Evolutionary conservation across 441 rosid species (phyloP).

Genomic region (Rhodomyrtus psidioides): DNA sequence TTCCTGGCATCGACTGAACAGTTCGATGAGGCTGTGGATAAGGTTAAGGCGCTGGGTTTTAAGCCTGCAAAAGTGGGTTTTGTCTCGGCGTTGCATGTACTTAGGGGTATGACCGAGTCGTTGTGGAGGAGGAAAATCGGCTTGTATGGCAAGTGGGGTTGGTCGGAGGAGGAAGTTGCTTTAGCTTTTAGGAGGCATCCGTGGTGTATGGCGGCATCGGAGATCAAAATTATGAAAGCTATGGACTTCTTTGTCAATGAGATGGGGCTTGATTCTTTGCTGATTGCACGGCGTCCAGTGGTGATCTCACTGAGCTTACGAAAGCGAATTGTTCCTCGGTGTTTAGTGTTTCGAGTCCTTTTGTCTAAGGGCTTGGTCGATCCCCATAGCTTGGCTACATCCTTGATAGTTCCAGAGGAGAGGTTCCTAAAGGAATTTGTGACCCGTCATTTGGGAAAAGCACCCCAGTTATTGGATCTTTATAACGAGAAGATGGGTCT

Average conservation of each 20-base stretch:
- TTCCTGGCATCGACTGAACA: slow-evolving; percentile 21
- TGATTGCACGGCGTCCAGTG: slow-evolving; percentile 28
- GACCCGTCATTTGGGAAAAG: slow-evolving; percentile 22
- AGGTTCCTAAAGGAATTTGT: slow-evolving; percentile 38
- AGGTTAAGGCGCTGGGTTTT: slow-evolving; percentile 45
- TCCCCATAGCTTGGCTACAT: slow-evolving; percentile 25
- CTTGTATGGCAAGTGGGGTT: slow-evolving; percentile 59
- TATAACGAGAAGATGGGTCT: slow-evolving; percentile 18
- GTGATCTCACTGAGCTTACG: slow-evolving; percentile 39
- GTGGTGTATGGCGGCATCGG: slow-evolving; percentile 41
- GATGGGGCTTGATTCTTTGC: slow-evolving; percentile 1
- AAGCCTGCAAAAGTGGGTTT: slow-evolving; percentile 36
- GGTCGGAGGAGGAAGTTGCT: slow-evolving; percentile 44
- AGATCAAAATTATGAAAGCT: slow-evolving; percentile 32
- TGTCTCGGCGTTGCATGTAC: slow-evolving; percentile 38
- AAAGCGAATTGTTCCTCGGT: slow-evolving; percentile 53
- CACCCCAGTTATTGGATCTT: slow-evolving; percentile 42
- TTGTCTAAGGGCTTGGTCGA: slow-evolving; percentile 32
- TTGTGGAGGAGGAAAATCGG: slow-evolving; percentile 37
- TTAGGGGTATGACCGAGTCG: slow-evolving; percentile 33
- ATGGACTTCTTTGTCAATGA: slow-evolving; percentile 47
- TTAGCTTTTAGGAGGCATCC: slow-evolving; percentile 52
- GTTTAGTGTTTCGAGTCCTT: slow-evolving; percentile 30
- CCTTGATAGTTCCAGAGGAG: slow-evolving; percentile 25
- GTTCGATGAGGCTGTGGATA: slow-evolving; percentile 21